Conservation (phyloP, 257 asterid genomes). For the Hygrophila difformis region DNA sequence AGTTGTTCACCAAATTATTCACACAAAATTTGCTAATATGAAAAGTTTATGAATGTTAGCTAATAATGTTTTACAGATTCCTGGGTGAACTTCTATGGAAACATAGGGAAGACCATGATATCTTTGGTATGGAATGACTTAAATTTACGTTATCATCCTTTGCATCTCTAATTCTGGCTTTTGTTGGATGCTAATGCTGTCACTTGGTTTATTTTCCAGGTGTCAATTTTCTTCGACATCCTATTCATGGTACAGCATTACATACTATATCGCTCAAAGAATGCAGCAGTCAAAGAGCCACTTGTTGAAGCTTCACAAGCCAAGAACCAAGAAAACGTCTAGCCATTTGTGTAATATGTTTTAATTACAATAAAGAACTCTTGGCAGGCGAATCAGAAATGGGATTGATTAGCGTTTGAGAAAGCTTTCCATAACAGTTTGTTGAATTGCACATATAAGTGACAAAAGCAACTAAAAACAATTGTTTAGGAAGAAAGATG, state of each 20-base stretch:
- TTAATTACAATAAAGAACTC: too few relatives aligned
- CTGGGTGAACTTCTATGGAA: constrained; percentile 83
- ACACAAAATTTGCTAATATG: background rate
- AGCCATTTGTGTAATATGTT: constrained; percentile 9
- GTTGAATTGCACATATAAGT: too few relatives aligned
- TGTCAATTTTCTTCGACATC: constrained; percentile 66
- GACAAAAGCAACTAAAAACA: too few relatives aligned
- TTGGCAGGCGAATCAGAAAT: too few relatives aligned
- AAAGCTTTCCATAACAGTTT: too few relatives aligned
- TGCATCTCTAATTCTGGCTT: background rate
- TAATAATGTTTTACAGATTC: constrained; percentile 47
- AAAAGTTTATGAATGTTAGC: background rate
- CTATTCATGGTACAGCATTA: constrained; percentile 86
- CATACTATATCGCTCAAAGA: constrained; percentile 47
- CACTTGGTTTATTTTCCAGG: constrained; percentile 32
- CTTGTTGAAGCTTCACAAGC: constrained; percentile 34
- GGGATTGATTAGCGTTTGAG: too few relatives aligned
- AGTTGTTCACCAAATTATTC: constrained; percentile 17
- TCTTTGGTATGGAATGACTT: constrained; percentile 53
- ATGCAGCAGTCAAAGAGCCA: constrained; percentile 37
- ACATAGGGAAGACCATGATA: constrained; percentile 83
- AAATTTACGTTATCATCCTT: background rate
- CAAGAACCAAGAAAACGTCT: constrained; percentile 27
- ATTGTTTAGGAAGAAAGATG: too few relatives aligned
- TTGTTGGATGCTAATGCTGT: background rate